Base-by-base conservation (phyloP, 305 asterid genomes). In the Fraxinus floribunda region DNA sequence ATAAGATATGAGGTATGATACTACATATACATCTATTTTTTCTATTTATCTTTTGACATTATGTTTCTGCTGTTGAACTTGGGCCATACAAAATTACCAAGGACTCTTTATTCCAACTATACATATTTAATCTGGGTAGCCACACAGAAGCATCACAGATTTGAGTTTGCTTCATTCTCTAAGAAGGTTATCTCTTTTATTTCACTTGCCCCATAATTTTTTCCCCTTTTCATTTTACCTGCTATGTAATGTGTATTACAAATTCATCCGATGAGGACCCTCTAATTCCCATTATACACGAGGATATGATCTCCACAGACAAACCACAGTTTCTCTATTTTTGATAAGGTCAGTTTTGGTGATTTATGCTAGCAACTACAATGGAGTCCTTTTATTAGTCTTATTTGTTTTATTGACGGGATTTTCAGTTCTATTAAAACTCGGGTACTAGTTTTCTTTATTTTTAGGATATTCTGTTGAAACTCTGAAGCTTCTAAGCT, bases 1-100 rank as follows among this genome's bases (percentile, higher is more conserved):
- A 15, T 81, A 7, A 83, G 79, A 85, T 80, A 85, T 57, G 80
- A 89, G 88, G 89, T 60, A 83, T 35, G 70, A 71, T 15, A 30
- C 41, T 30, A 66, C n/a, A 11, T 30, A 70, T 4, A 7, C 26
- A 71, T 71, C 16, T 30, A 7, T 1, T 29, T 68, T 68, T 68
- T 13, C n/a, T 29, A 71, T 34, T 71, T 30, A 71, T 30, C 22
- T 71, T 71, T 30, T 71, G 44, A 71, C 11, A 29, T 26, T 68
- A 68, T 29, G 36, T 30, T 68, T 10, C 38, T 10, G 7, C n/a
- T 29, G 18, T 11, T 68, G 36, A 68, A 26, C 75, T 68, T 29
- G 36, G 10, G 30, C 24, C 13, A 7, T 60, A 60, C 7, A 60
- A 20, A 60, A 60, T 60, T 60, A 57, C 29, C 30, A 60, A 20